Conservation (phyloP, 306 rosid species). For the Neltuma alba region DNA sequence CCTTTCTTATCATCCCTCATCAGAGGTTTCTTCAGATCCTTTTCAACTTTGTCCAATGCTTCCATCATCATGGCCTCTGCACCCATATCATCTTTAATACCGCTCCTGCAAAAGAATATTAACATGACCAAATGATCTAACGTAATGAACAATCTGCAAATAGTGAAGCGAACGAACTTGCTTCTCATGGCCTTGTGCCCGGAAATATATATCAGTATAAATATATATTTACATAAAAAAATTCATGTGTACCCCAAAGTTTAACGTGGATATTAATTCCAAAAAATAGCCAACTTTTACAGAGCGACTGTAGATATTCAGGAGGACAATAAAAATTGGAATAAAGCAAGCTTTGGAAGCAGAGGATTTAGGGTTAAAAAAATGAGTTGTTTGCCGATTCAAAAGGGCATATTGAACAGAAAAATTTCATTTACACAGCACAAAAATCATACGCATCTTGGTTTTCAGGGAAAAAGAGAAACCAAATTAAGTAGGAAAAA, state of each 20-base stretch:
- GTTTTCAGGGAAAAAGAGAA: background rate
- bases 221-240: too few species aligned
- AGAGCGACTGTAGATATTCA: constrained; percentile 6
- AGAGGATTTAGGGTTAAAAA: background rate
- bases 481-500: constrained; percentile 4
- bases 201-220: background rate
- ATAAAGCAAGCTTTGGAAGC: constrained; percentile 1
- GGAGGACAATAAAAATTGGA: background rate
- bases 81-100: constrained; percentile 77
- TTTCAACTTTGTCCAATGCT: constrained; percentile 90
- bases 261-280: background rate
- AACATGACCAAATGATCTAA: constrained; percentile 14
- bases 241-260: background rate
- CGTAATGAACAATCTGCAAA: background rate
- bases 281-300: background rate
- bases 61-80: constrained; percentile 88
- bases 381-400: constrained; percentile 14
- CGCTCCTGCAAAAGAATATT: constrained; percentile 60
- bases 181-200: background rate
- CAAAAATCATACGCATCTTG: background rate
- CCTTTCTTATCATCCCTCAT: constrained; percentile 89
- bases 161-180: background rate
- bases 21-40: constrained; percentile 79
- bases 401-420: constrained; percentile 6
- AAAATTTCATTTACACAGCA: constrained; percentile 13